Base-by-base conservation (phyloP, 2,329 filamentous ascomycete genomes). In the Pseudomassariella vexata region DNA sequence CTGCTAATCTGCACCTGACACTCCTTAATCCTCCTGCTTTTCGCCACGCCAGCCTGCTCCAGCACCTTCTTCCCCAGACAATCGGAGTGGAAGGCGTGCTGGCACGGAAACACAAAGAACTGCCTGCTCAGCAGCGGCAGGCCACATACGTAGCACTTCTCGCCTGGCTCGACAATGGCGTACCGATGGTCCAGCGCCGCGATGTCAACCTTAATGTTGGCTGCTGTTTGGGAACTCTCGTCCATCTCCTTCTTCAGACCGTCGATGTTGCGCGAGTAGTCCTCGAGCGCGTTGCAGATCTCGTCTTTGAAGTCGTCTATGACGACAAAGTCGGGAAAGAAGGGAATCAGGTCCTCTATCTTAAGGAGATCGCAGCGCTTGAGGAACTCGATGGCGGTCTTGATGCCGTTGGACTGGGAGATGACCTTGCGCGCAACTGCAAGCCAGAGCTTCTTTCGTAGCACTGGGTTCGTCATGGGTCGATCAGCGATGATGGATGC, bases 231-330 rank as follows among this genome's bases (percentile, higher is more conserved):
- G 8, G 87, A 85, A 5, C 82, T 87, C 53, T 95, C 87, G 56
- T 98, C 92, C 92, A 98, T 98, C 57, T 96, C 90, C 43, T 82
- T 79, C 52, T 89, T 88, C 23, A 98, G 66, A 2, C 68, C 70
- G 50, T 96, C 92, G 45, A 98, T 98, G 45, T 86, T 87, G 22
- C 85, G 82, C 28, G 80, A 85, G 63, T 98, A 98, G 42, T 94
- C 85, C 59, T 98, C 92, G 2, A 98, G 72, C 1, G 94, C 92
- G 0, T 78, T 70, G 62, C 92, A 98, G 22, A 98, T 96, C 56
- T 98, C 92, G 42, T 96, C 89, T 55, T 96, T 95, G 72, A 98
- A 98, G 57, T 96, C 92, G 54, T 98, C 92, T 40, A 98, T 96
- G 31, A 96, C 85, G 16, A 96, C 88, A 53, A 98, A 98, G 56